phyloP scores from a whole-genome alignment of 1,284 basidiomycete genomes.

The Trichosporon sp. region DNA sequence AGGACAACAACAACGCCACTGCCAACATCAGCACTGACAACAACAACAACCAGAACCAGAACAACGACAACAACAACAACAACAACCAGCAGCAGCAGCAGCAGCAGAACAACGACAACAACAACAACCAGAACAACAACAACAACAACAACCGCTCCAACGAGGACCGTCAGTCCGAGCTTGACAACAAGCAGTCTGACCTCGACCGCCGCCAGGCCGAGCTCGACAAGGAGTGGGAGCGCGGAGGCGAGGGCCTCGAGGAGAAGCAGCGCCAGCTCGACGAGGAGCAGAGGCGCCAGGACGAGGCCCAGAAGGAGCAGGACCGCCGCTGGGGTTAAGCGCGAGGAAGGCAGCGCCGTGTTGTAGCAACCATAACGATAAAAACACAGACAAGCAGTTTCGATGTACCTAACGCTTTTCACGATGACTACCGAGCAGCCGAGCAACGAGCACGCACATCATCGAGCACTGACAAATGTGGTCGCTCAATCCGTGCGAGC shows the following conservation, averaged over 20 bases:
- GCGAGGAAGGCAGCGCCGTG: neutral
- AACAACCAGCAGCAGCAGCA: neutral
- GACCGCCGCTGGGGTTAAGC: neutral
- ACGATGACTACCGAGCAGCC: neutral
- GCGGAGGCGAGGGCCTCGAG: neutral
- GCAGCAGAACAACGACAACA: neutral
- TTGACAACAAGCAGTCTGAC: neutral
- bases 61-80: neutral
- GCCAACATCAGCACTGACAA: no score
- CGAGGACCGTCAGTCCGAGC: neutral
- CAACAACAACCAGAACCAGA: no score
- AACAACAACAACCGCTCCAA: slow-evolving; percentile 1
- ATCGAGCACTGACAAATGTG: neutral
- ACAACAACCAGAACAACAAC: neutral
- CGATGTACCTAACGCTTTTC: neutral
- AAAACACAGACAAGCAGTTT: neutral
- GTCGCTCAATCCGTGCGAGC: neutral
- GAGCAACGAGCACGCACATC: no score
- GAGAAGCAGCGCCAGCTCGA: slow-evolving; percentile 3
- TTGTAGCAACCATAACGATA: neutral
- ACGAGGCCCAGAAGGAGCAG: neutral
- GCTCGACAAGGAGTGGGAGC: slow-evolving; percentile 3
- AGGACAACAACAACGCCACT: neutral
- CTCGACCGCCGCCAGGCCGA: neutral
- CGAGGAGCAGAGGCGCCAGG: slow-evolving; percentile 1